Evolutionary conservation across 257 asterid species (phyloP).

Genomic region (Ligustrum vulgare): DNA sequence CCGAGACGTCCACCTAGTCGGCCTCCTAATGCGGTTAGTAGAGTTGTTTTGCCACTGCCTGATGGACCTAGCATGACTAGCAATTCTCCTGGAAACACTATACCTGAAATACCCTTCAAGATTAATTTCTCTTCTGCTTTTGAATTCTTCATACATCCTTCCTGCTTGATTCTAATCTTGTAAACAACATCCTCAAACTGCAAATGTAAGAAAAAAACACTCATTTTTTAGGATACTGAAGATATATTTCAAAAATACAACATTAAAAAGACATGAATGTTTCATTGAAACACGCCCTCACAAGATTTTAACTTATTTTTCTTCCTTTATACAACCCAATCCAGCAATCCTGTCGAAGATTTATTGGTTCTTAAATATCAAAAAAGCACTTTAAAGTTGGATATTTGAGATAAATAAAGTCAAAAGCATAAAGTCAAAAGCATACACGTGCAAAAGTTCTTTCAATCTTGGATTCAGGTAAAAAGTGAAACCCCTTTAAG

Average conservation of each 20-base stretch:
- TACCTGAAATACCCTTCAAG: conserved; percentile 53
- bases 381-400: background rate
- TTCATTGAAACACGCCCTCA: too few relatives aligned
- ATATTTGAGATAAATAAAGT: background rate
- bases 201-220: background rate
- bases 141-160: conserved; percentile 26
- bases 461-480: background rate
- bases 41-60: conserved; percentile 71
- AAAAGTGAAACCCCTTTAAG: background rate
- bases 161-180: conserved; percentile 27
- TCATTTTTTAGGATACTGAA: background rate
- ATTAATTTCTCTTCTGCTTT: conserved; percentile 40
- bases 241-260: background rate
- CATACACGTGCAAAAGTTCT: background rate
- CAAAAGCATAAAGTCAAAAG: background rate
- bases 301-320: background rate
- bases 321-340: background rate
- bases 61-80: conserved; percentile 79
- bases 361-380: background rate
- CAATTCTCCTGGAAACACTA: conserved; percentile 56
- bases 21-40: conserved; percentile 66
- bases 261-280: background rate
- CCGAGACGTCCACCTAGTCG: conserved; percentile 40
- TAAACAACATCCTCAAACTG: conserved; percentile 65
- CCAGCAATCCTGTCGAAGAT: background rate